Evolutionary conservation across 179 eudicot species (phyloP).

Genomic region (Vitellaria paradoxa): DNA sequence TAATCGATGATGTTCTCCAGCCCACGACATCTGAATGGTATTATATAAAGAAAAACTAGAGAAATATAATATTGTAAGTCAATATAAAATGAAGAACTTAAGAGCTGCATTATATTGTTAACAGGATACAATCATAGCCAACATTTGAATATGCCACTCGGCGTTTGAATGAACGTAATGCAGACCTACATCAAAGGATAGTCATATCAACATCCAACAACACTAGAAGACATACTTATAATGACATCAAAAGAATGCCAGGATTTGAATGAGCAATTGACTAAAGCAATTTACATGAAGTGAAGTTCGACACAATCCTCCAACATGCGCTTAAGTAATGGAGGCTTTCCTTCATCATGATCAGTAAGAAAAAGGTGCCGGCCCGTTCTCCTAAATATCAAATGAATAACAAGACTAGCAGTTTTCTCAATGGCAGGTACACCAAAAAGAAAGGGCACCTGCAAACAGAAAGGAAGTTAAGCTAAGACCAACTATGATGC

Average conservation of each 20-base stretch:
- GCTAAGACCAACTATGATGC: background rate
- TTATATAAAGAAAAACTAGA: constrained; percentile 45
- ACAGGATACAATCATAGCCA: constrained; percentile 94
- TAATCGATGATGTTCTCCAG: constrained; percentile 94
- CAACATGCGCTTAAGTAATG: constrained; percentile 85
- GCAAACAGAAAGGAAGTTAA: background rate
- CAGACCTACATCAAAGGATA: constrained; percentile 63
- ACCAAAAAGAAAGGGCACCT: constrained; percentile 99
- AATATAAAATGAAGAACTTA: background rate
- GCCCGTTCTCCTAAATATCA: constrained; percentile 95
- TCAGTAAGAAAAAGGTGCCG: constrained; percentile 90
- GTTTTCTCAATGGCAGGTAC: constrained; percentile 71
- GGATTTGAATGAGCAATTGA: constrained; percentile 4
- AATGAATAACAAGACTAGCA: constrained; percentile 70
- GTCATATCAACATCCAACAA: background rate
- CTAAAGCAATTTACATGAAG: constrained; percentile 57
- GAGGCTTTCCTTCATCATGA: constrained; percentile 79
- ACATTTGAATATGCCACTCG: constrained; percentile 92
- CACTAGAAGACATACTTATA: background rate
- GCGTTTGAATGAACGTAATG: constrained; percentile 71
- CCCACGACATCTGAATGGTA: constrained; percentile 79
- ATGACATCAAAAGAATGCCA: background rate
- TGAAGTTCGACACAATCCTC: constrained; percentile 61
- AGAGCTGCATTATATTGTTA: constrained; percentile 13
- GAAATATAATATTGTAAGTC: background rate